A percentile compares a stretch with the other conserved stretches of the same genome.
phyloP scores from a whole-genome alignment of 2,329 filamentous ascomycete species.

The Diaporthe vaccinii region DNA sequence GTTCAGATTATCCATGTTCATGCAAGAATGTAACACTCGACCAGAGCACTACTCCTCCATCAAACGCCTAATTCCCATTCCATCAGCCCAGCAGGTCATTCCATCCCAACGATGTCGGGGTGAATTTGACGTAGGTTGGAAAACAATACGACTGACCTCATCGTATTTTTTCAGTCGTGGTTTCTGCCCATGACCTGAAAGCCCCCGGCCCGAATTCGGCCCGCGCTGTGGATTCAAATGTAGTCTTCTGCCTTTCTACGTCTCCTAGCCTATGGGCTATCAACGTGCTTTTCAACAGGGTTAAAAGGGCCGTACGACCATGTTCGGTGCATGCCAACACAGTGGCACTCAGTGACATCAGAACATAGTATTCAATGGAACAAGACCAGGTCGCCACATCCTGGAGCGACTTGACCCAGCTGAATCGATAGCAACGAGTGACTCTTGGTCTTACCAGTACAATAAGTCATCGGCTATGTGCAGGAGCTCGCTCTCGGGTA shows the following conservation, averaged over 20 bases:
- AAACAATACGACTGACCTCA: too few species aligned
- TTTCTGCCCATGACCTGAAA: too few species aligned
- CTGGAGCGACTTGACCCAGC: background rate
- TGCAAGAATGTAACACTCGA: conserved; percentile 4
- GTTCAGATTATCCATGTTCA: background rate
- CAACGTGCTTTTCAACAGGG: background rate
- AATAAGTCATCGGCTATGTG: too few species aligned
- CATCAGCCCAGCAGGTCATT: background rate
- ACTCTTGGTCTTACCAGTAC: background rate
- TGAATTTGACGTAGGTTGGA: background rate
- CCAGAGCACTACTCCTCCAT: background rate
- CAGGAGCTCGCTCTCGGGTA: background rate
- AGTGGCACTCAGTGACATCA: background rate
- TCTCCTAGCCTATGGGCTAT: background rate
- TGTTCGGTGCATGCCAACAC: background rate
- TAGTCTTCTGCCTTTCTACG: background rate
- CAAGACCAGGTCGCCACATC: background rate
- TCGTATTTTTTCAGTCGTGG: background rate
- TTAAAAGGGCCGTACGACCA: background rate
- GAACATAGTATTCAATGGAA: background rate
- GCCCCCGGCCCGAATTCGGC: background rate
- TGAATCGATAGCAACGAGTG: background rate
- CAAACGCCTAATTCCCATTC: background rate
- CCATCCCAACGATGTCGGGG: background rate
- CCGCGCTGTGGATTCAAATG: background rate